phyloP scores from a whole-genome alignment of 495 filamentous ascomycete genomes.

The Penicillium desertorum region DNA sequence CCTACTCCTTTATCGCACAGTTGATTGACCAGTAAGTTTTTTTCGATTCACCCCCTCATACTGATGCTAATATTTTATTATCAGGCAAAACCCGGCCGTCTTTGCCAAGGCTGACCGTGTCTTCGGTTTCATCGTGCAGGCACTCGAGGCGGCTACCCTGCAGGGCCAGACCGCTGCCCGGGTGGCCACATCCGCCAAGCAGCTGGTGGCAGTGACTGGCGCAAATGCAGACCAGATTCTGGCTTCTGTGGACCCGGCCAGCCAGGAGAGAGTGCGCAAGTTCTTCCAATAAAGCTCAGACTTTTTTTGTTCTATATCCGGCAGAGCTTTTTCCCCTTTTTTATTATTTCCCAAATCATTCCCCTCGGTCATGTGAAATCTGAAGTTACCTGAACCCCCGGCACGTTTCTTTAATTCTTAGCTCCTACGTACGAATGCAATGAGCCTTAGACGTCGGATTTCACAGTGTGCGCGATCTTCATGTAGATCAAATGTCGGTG shows the following conservation, averaged over 20 bases:
- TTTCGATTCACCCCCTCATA: neutral
- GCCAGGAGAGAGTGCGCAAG: constrained; percentile 69
- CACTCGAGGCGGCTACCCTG: constrained; percentile 85
- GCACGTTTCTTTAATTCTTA: constrained; percentile 26
- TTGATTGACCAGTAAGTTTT: constrained; percentile 90
- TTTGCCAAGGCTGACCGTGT: constrained; percentile 69
- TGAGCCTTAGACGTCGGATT: constrained; percentile 10
- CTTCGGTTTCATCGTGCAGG: constrained; percentile 80
- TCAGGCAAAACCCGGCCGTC: constrained; percentile 84
- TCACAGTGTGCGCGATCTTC: neutral
- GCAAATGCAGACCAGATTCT: constrained; percentile 70
- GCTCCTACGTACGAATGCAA: constrained; percentile 20
- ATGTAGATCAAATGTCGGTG: neutral
- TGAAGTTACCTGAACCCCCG: constrained; percentile 27
- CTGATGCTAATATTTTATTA: constrained; percentile 19
- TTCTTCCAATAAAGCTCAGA: constrained; percentile 58
- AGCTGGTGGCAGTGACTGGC: constrained; percentile 65
- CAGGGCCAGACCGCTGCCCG: constrained; percentile 75
- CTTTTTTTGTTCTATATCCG: constrained; percentile 30
- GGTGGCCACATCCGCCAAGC: constrained; percentile 71
- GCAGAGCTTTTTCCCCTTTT: constrained; percentile 13
- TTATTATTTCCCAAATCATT: constrained; percentile 23
- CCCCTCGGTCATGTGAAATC: constrained; percentile 30
- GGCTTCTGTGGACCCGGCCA: constrained; percentile 68
- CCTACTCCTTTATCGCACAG: constrained; percentile 86